Evolutionary conservation across 1,284 basidiomycete genomes (phyloP).

Genomic region (Sporisorium iseilematis-ciliati): DNA sequence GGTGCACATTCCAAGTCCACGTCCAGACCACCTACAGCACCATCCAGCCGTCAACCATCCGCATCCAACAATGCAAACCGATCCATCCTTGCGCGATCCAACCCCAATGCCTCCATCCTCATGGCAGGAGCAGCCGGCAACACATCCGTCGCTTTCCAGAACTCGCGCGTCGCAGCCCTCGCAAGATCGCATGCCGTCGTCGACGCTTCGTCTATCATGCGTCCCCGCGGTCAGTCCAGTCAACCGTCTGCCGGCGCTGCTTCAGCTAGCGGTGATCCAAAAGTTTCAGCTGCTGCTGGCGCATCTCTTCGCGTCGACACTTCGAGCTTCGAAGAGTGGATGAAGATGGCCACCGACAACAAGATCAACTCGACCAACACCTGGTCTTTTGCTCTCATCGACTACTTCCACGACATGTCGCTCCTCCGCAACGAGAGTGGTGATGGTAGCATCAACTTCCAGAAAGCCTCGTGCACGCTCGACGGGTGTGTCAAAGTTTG

Average conservation of each 20-base stretch:
- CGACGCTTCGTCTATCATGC: slow-evolving; percentile 51
- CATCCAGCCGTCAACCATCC: slow-evolving; percentile 39
- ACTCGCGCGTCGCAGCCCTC: slow-evolving; percentile 47
- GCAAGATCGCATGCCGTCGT: slow-evolving; percentile 46
- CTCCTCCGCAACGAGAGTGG: slow-evolving; percentile 76
- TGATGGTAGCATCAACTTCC: slow-evolving; percentile 85
- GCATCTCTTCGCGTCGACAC: slow-evolving; percentile 62
- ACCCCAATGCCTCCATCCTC: slow-evolving; percentile 48
- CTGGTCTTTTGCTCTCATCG: slow-evolving; percentile 97
- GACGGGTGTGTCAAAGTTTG: slow-evolving; percentile 99
- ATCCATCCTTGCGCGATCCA: slow-evolving; percentile 40
- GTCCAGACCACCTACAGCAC: slow-evolving; percentile 26
- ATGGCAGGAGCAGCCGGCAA: slow-evolving; percentile 27
- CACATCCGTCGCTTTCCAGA: slow-evolving; percentile 47
- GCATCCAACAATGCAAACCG: slow-evolving; percentile 44
- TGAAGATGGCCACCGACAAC: slow-evolving; percentile 99
- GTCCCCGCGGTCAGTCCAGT: slow-evolving; percentile 34
- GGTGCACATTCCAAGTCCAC: slow-evolving; percentile 18
- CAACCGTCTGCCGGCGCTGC: slow-evolving; percentile 12
- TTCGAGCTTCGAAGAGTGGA: slow-evolving; percentile 86
- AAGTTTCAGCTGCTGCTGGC: slow-evolving; percentile 22
- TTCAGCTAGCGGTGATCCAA: slow-evolving; percentile 15
- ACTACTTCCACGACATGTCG: slow-evolving; percentile 99
- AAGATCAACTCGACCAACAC: slow-evolving; percentile 99
- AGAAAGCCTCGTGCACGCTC: slow-evolving; percentile 95